These are phyloP conservation scores for Lachnellula occidentalis DNA, from an alignment of 2,329 filamentous ascomycete genomes.

Conservation along the genomic window DNA sequence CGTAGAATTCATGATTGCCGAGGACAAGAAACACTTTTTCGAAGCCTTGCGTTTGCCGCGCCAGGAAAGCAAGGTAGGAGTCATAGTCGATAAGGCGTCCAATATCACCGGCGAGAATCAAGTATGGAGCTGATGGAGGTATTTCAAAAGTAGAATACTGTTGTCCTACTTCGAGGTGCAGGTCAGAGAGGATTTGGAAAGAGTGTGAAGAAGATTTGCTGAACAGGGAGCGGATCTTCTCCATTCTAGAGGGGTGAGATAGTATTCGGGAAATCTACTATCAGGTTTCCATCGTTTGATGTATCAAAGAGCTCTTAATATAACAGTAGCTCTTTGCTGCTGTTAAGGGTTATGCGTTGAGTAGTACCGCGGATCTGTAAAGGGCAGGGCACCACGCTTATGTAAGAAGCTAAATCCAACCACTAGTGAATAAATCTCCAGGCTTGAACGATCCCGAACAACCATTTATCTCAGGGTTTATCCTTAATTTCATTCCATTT, in stretches of 20 bases:
- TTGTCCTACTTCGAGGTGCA: conserved; percentile 38
- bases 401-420: background rate
- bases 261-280: background rate
- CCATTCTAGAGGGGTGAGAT: background rate
- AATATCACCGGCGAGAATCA: conserved; percentile 46
- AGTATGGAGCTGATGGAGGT: conserved; percentile 35
- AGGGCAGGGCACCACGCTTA: background rate
- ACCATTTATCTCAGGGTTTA: background rate
- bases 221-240: conserved; percentile 3
- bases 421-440: background rate
- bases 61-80: background rate
- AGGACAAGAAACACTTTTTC: conserved; percentile 39
- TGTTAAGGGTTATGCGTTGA: no score
- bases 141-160: conserved; percentile 39
- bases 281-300: background rate
- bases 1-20: conserved; percentile 41
- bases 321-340: no score
- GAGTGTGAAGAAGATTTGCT: background rate
- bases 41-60: conserved; percentile 33
- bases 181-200: conserved; percentile 31
- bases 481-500: background rate
- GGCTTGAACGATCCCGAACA: background rate
- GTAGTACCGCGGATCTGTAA: no score
- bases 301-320: background rate
- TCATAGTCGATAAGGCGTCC: conserved; percentile 37